A percentile compares a stretch with the other conserved stretches of the same genome.
Conservation (phyloP, 768 basidiomycete genomes). For the Coprinopsis cinerea region DNA sequence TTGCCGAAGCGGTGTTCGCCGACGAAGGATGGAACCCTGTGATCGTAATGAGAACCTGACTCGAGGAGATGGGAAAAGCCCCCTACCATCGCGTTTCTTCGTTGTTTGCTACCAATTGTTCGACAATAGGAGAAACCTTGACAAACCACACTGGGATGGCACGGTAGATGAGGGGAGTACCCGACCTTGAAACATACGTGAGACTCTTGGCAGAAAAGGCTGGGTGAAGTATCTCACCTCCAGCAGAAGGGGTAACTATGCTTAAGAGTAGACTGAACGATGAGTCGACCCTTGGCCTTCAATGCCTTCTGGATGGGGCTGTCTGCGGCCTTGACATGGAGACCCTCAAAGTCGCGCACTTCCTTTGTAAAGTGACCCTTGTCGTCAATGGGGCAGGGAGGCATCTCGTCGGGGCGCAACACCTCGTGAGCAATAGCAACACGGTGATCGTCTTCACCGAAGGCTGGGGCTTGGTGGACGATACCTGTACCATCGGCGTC, state of each 20-base stretch:
- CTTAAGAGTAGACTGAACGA: conserved; percentile 79
- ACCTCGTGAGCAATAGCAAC: conserved; percentile 82
- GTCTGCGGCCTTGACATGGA: conserved; percentile 93
- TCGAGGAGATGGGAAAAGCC: background rate
- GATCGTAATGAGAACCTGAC: background rate
- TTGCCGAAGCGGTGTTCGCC: conserved; percentile 93
- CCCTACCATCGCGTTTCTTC: conserved; percentile 78
- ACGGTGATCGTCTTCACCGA: conserved; percentile 98
- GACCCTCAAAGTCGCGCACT: conserved; percentile 84
- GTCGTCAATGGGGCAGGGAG: conserved; percentile 95
- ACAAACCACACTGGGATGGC: conserved; percentile 97
- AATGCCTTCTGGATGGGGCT: conserved; percentile 88
- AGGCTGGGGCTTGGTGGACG: conserved; percentile 97
- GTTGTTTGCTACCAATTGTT: conserved; percentile 88
- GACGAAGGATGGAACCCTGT: conserved; percentile 85
- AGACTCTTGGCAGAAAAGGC: background rate
- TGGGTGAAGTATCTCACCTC: too few species aligned
- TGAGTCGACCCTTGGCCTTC: conserved; percentile 80
- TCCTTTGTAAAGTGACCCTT: conserved; percentile 80
- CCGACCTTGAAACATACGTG: conserved; percentile 52
- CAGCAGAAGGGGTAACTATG: conserved; percentile 98
- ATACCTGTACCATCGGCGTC: conserved; percentile 94
- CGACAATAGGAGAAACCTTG: conserved; percentile 76
- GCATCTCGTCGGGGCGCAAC: conserved; percentile 83
- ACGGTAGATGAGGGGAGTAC: conserved; percentile 92